These are phyloP conservation scores for button mushroom (Agaricus bisporus) DNA, from an alignment of 768 basidiomycete genomes.

Conservation along the genomic window DNA sequence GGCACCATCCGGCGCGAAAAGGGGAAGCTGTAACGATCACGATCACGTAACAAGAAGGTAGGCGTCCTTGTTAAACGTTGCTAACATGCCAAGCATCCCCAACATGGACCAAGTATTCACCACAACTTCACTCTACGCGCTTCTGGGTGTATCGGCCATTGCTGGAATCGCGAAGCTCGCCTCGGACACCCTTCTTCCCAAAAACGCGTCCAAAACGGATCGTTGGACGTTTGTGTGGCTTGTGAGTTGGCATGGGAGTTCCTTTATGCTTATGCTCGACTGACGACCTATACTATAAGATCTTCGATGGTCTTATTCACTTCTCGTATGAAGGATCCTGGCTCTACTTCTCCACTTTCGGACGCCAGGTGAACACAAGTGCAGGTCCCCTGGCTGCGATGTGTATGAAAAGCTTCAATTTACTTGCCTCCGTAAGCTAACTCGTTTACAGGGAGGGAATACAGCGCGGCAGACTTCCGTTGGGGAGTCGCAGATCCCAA, in stretches of 20 bases:
- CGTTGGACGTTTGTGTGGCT: constrained; percentile 74
- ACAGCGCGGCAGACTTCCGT: constrained; percentile 71
- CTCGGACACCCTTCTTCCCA: constrained; percentile 53
- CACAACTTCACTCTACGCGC: constrained; percentile 54
- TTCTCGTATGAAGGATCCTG: constrained; percentile 78
- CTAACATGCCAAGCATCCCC: background rate
- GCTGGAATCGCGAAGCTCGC: constrained; percentile 46
- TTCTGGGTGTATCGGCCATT: constrained; percentile 50
- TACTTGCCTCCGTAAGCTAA: background rate
- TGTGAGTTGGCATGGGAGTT: constrained; percentile 30
- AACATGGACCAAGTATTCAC: constrained; percentile 19
- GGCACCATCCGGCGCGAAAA: too few relatives aligned
- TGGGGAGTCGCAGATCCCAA: constrained; percentile 80
- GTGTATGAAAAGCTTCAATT: constrained; percentile 42
- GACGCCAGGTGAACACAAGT: constrained; percentile 64
- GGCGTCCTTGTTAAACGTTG: background rate
- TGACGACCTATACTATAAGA: constrained; percentile 31
- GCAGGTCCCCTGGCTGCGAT: constrained; percentile 64
- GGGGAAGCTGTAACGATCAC: too few relatives aligned
- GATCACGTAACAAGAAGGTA: too few relatives aligned
- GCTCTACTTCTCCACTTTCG: constrained; percentile 71
- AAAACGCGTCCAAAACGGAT: constrained; percentile 58
- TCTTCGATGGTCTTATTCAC: constrained; percentile 78
- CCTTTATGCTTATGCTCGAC: background rate
- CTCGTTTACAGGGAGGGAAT: constrained; percentile 61